Evolutionary conservation across 805 yeast species (phyloP), one percentile per base, ranked within the genome.

Genomic region (Candida broadrunensis): DNA sequence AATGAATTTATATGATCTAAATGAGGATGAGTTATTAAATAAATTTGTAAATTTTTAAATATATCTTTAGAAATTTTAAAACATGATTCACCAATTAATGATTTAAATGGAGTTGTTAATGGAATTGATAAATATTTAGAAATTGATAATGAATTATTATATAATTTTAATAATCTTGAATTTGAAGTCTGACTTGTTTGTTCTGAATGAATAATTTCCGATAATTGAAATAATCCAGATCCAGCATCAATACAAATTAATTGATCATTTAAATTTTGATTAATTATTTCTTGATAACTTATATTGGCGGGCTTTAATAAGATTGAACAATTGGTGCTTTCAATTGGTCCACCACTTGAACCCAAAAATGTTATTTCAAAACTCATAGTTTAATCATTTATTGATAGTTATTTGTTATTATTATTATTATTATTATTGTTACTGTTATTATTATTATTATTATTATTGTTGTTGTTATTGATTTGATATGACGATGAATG

Each of bases 261-360:
- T 18, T 71, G 62, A 31, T 68, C 61, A 3, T 54, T 38, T 8
- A 57, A 39, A 2, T 52, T 43, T 12, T 55, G 35, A 9, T 48
- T 44, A 4, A 64, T 48, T 20, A 73, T 63, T 9, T 65, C 59
- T n/a, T 47, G 42, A 54, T 77, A 81, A 1, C 74, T 48, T 2
- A 72, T 41, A 5, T 52, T 31, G 2, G 72, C 52, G 0, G 88
- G 81, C 52, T 86, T 85, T 15, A 89, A 49, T 39, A 89, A 62
- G 44, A 81, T 75, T 2, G 87, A 72, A 47, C 91, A 87, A 3
- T 85, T 86, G 14, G 72, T 65, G 5, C 81, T 76, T 24, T 86
- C 93, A 11, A 81, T 55, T 0, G 96, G 96, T 2, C 97, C 97
- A 5, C 97, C 97, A 2, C 87, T 77, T 18, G 86, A 77, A 5